phyloP scores from a whole-genome alignment of 805 yeast species.

The Saccharomycopsis schoenii region DNA sequence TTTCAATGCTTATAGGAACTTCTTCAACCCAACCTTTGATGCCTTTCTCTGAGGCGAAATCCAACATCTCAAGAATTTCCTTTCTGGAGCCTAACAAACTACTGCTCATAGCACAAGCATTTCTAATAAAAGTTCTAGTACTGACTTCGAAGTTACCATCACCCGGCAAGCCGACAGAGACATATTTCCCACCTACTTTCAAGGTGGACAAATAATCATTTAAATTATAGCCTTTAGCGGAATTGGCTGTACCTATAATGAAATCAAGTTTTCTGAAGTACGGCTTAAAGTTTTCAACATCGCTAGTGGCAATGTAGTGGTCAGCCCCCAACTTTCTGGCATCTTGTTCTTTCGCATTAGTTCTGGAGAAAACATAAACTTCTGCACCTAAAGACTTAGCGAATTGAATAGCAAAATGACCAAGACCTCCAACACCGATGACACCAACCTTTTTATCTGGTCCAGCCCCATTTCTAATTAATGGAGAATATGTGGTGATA shows the following conservation, averaged over 20 bases:
- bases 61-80: constrained; percentile 59
- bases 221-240: constrained; percentile 14
- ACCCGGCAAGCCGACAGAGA: constrained; percentile 61
- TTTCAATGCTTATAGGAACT: constrained; percentile 42
- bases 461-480: constrained; percentile 41
- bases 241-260: constrained; percentile 42
- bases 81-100: constrained; percentile 44
- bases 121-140: constrained; percentile 29
- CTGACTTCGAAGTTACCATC: constrained; percentile 24
- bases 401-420: constrained; percentile 45
- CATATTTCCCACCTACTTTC: constrained; percentile 47
- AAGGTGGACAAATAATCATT: constrained; percentile 26
- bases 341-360: constrained; percentile 37
- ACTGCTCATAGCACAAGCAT: constrained; percentile 30
- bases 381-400: constrained; percentile 54
- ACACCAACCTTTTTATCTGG: constrained; percentile 44
- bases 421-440: constrained; percentile 48
- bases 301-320: constrained; percentile 41
- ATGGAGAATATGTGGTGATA: constrained; percentile 60
- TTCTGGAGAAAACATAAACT: constrained; percentile 47
- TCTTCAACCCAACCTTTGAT: constrained; percentile 57
- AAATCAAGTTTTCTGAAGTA: constrained; percentile 9
- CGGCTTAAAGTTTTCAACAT: constrained; percentile 28
- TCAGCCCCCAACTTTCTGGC: constrained; percentile 44
- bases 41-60: constrained; percentile 48